These are phyloP conservation scores for Gossypium schwendimanii DNA, from an alignment of 441 rosid genomes.

Conservation along the genomic window DNA sequence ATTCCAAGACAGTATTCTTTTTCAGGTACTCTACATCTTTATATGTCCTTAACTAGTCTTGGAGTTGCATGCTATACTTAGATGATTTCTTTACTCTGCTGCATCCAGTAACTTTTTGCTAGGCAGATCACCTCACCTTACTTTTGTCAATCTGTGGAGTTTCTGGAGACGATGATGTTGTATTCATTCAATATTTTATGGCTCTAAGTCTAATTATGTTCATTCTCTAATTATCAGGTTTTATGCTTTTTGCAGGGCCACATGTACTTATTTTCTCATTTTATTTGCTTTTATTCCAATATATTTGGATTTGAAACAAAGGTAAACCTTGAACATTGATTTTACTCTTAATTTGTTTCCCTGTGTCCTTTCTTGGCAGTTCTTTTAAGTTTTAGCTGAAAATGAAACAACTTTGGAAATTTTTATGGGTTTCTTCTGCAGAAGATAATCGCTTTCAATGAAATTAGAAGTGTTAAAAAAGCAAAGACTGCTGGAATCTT, in stretches of 20 bases:
- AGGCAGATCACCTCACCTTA: background rate
- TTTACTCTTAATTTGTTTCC: background rate
- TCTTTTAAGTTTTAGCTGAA: background rate
- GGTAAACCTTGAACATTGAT: conserved; percentile 34
- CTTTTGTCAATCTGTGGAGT: background rate
- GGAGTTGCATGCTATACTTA: background rate
- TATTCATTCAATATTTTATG: background rate
- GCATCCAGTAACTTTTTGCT: background rate
- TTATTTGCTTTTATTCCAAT: conserved; percentile 90
- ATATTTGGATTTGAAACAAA: conserved; percentile 98
- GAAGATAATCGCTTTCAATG: conserved; percentile 70
- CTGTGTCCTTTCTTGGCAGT: background rate
- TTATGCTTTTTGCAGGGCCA: conserved; percentile 64
- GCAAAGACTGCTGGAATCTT: conserved; percentile 97
- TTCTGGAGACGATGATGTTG: background rate
- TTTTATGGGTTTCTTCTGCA: conserved; percentile 27
- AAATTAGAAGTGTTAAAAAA: conserved; percentile 66
- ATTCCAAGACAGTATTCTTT: conserved; percentile 83
- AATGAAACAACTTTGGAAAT: conserved; percentile 12
- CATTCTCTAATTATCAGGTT: conserved; percentile 7
- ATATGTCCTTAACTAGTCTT: background rate
- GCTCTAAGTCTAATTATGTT: background rate
- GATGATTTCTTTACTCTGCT: background rate
- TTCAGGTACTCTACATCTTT: conserved; percentile 51
- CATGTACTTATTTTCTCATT: conserved; percentile 75